These are phyloP conservation scores for Bretziella fagacearum DNA, from an alignment of 2,329 filamentous ascomycete genomes.

Conservation along the genomic window DNA sequence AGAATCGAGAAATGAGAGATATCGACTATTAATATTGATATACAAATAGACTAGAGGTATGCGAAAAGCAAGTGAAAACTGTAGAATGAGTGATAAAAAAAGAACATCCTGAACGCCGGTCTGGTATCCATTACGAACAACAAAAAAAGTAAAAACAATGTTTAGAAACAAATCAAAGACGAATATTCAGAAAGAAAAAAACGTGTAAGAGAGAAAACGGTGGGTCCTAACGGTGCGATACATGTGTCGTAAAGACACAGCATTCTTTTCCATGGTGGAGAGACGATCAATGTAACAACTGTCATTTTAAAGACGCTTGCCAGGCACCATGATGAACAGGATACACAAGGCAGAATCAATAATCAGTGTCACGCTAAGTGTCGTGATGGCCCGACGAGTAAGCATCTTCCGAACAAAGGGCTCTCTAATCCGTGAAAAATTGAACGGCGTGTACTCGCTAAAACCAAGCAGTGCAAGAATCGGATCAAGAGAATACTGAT, in stretches of 20 bases:
- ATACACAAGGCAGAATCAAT: conserved; percentile 70
- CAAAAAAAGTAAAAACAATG: conserved; percentile 3
- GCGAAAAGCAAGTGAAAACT: conserved; percentile 1
- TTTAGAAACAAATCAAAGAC: background rate
- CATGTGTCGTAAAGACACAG: background rate
- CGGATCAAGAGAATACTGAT: conserved; percentile 91
- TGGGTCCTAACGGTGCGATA: too few relatives aligned
- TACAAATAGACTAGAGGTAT: conserved; percentile 6
- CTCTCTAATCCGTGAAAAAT: conserved; percentile 74
- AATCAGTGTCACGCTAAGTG: conserved; percentile 56
- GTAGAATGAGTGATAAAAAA: background rate
- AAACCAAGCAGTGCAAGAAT: conserved; percentile 73
- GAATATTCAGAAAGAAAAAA: background rate
- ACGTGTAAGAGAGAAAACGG: too few relatives aligned
- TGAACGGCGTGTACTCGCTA: conserved; percentile 94
- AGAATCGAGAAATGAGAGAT: too few relatives aligned
- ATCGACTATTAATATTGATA: too few relatives aligned
- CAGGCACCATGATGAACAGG: conserved; percentile 88
- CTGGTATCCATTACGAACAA: conserved; percentile 11
- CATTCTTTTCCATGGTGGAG: background rate
- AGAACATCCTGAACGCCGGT: conserved; percentile 7
- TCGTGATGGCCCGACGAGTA: conserved; percentile 66
- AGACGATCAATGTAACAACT: too few relatives aligned
- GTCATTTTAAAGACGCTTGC: conserved; percentile 59
- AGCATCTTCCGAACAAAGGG: conserved; percentile 79